These are phyloP conservation scores for Phaeosphaeria sp. DNA, from an alignment of 2,329 filamentous ascomycete genomes.

Conservation along the genomic window DNA sequence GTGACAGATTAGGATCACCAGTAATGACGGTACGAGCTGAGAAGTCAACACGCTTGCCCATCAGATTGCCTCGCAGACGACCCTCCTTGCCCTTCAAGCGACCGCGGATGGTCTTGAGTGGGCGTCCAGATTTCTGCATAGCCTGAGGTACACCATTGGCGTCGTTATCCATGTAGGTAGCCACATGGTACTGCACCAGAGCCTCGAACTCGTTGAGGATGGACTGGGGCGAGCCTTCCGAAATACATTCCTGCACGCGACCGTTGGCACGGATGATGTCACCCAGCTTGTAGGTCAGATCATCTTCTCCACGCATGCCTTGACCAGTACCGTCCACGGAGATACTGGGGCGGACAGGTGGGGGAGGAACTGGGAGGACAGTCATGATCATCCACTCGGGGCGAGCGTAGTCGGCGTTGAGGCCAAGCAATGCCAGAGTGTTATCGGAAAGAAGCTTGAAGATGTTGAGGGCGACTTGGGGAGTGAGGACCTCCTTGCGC, in stretches of 20 bases:
- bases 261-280: slow-evolving; percentile 98
- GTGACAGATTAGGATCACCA: slow-evolving; percentile 92
- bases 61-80: slow-evolving; percentile 95
- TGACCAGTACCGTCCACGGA: slow-evolving; percentile 94
- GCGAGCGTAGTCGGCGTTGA: slow-evolving; percentile 93
- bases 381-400: slow-evolving; percentile 99
- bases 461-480: slow-evolving; percentile 83
- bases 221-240: slow-evolving; percentile 90
- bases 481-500: slow-evolving; percentile 82
- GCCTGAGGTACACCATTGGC: slow-evolving; percentile 95
- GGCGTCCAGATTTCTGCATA: slow-evolving; percentile 94
- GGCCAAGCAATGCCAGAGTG: slow-evolving; percentile 83
- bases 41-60: slow-evolving; percentile 96
- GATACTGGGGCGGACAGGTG: slow-evolving; percentile 94
- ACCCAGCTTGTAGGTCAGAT: slow-evolving; percentile 98
- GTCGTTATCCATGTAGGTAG: slow-evolving; percentile 99
- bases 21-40: slow-evolving; percentile 99
- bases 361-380: slow-evolving; percentile 91
- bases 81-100: slow-evolving; percentile 99
- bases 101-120: slow-evolving; percentile 94
- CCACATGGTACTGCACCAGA: slow-evolving; percentile 94
- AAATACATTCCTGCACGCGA: slow-evolving; percentile 88
- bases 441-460: slow-evolving; percentile 83
- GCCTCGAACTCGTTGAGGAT: slow-evolving; percentile 90
- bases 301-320: slow-evolving; percentile 94